These are phyloP conservation scores for Cymodocea nodosa DNA, from an alignment of 116 monocot species.

Conservation along the genomic window DNA sequence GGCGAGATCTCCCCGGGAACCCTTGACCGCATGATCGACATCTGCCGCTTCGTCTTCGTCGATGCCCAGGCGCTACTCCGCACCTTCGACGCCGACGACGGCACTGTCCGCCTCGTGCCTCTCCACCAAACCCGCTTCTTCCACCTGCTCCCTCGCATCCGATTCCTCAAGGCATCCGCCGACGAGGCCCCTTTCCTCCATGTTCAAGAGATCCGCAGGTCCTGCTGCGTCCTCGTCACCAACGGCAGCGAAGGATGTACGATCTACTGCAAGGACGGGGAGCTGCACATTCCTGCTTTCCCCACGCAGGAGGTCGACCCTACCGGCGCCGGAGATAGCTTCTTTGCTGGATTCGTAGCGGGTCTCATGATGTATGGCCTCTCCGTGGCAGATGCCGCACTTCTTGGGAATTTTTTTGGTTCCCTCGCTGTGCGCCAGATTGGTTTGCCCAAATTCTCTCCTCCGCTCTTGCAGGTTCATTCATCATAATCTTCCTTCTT, in stretches of 20 bases:
- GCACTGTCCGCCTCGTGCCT: conserved; percentile 47
- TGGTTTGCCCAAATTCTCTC: conserved; percentile 64
- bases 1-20: conserved; percentile 76
- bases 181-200: conserved; percentile 75
- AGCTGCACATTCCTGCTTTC: conserved; percentile 47
- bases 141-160: conserved; percentile 46
- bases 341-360: conserved; percentile 59
- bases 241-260: conserved; percentile 72
- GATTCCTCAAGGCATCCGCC: conserved; percentile 79
- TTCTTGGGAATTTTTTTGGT: conserved; percentile 84
- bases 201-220: conserved; percentile 39
- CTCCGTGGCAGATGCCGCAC: conserved; percentile 50
- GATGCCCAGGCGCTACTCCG: conserved; percentile 83
- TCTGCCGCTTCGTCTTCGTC: conserved; percentile 62
- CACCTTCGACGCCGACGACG: conserved; percentile 39
- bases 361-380: conserved; percentile 53
- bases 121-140: conserved; percentile 40
- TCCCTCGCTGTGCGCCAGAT: conserved; percentile 71
- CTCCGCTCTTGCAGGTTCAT: conserved; percentile 50
- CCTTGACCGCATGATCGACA: conserved; percentile 44
- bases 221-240: conserved; percentile 74
- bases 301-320: conserved; percentile 59
- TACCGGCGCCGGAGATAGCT: conserved; percentile 88
- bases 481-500: not conserved
- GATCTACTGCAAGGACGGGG: conserved; percentile 54